A percentile compares a stretch with the other conserved stretches of the same genome.
These are phyloP conservation scores for Bipolaris cookei DNA, from an alignment of 2,329 filamentous ascomycete species.

Conservation along the genomic window DNA sequence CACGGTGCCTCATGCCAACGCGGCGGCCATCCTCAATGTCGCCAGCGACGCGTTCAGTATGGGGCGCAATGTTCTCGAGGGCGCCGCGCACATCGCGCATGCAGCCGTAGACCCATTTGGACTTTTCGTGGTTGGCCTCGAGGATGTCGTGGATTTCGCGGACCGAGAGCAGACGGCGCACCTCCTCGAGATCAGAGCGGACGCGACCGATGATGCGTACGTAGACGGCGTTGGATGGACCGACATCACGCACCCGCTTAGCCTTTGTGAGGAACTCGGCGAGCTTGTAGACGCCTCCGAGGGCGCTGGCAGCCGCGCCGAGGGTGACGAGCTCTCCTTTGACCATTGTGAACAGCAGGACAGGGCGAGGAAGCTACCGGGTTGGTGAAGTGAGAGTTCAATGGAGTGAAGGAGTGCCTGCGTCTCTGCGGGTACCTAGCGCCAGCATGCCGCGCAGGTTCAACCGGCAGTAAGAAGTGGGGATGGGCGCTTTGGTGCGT, in stretches of 20 bases:
- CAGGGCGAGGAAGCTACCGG: constrained; percentile 17
- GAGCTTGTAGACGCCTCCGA: constrained; percentile 49
- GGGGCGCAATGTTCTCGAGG: constrained; percentile 47
- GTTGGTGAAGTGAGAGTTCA: constrained; percentile 22
- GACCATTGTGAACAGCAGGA: constrained; percentile 35
- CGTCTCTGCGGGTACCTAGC: constrained; percentile 38
- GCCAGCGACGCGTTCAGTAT: constrained; percentile 45
- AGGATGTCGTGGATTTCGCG: constrained; percentile 49
- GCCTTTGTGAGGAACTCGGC: constrained; percentile 47
- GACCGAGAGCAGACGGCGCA: constrained; percentile 46
- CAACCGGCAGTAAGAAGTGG: constrained; percentile 25
- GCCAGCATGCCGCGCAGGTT: constrained; percentile 44
- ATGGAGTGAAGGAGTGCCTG: constrained; percentile 28
- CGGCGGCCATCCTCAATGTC: constrained; percentile 45
- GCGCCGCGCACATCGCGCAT: constrained; percentile 48
- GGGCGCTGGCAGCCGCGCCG: constrained; percentile 42
- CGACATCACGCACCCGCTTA: constrained; percentile 47
- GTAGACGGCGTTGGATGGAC: constrained; percentile 48
- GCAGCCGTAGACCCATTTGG: constrained; percentile 47
- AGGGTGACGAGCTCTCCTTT: constrained; percentile 42
- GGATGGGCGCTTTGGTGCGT: constrained; percentile 18
- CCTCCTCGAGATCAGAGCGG: constrained; percentile 47
- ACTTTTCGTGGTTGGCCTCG: constrained; percentile 45
- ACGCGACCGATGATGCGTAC: constrained; percentile 49
- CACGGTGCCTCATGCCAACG: constrained; percentile 46